Evolutionary conservation across 2,329 filamentous ascomycete species (phyloP), one percentile per base, ranked within the genome.

Genomic region (Penicillium sclerotiorum): DNA sequence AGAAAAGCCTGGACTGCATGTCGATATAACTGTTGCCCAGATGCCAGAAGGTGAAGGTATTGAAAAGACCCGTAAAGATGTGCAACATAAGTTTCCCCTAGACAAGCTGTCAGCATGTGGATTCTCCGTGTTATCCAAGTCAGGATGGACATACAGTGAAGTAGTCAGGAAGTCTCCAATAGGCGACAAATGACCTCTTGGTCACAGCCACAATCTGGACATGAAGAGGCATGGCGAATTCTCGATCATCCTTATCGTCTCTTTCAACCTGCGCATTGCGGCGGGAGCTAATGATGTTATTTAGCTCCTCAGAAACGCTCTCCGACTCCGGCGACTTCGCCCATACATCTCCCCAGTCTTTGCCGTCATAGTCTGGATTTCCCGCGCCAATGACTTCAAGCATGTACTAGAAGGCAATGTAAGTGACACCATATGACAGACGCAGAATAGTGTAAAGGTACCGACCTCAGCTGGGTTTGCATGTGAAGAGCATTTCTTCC

Each of bases 1-100:
- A 85, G 71, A 93, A 92, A 8, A 92, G 77, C 7, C 86, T 79
- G 39, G 84, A 86, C 66, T 89, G 86, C 72, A 87, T 82, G 59
- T 87, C 85, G 50, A 85, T 80, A 1, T 74, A 73, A 2, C 79
- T 75, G 42, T 79, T 75, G 0, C 79, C 79, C 0, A 87, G 68
- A 53, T 83, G 77, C 76, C 80, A 89, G 62, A 89, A 89, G 0
- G 86, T 88, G 61, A 89, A 88, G 12, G 81, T 82, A 55, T 87
- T 87, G 73, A 89, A 88, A 15, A 88, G 75, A 11, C 82, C 84
- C 0, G 81, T 82, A 38, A 84, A 72, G 41, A 86, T 78, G 45
- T 85, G 81, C 1, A 86, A 72, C 66, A 84, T 77, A 52, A 85
- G 78, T 67, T 84, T 86, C 35, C 84, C 83, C 58, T 83, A 63